Evolutionary conservation across 2,329 filamentous ascomycete genomes (phyloP).

Genomic region (Herpomyces periplanetae): DNA sequence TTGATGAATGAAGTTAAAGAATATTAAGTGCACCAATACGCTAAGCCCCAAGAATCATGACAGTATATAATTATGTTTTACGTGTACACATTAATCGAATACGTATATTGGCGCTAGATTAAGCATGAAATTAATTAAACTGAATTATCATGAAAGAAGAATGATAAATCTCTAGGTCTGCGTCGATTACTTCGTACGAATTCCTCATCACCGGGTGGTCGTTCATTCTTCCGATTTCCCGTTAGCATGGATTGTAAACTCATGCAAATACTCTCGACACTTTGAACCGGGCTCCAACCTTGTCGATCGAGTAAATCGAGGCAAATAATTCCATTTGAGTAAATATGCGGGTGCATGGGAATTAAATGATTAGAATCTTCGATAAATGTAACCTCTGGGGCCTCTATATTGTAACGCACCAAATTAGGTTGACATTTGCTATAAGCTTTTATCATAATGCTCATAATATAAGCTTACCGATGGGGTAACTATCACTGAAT

Average conservation of each 20-base stretch:
- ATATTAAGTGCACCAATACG: too few species aligned
- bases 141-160: conserved; percentile 61
- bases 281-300: conserved; percentile 88
- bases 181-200: conserved; percentile 46
- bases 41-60: too few species aligned
- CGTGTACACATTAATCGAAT: too few species aligned
- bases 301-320: conserved; percentile 55
- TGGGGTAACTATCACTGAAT: conserved; percentile 53
- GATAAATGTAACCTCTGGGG: conserved; percentile 71
- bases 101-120: too few species aligned
- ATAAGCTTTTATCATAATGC: conserved; percentile 3
- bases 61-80: too few species aligned
- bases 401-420: conserved; percentile 16
- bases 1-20: too few species aligned
- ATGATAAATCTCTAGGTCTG: conserved; percentile 55
- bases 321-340: conserved; percentile 94
- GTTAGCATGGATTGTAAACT: conserved; percentile 94
- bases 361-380: conserved; percentile 20
- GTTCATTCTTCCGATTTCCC: conserved; percentile 60
- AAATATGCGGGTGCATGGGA: conserved; percentile 86
- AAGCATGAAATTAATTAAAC: conserved; percentile 8
- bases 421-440: not conserved
- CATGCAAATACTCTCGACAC: conserved; percentile 84
- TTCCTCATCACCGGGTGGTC: conserved; percentile 55
- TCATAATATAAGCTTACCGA: conserved; percentile 18